Conservation (phyloP, 768 basidiomycete species). For the Boletus eberwhitei region DNA sequence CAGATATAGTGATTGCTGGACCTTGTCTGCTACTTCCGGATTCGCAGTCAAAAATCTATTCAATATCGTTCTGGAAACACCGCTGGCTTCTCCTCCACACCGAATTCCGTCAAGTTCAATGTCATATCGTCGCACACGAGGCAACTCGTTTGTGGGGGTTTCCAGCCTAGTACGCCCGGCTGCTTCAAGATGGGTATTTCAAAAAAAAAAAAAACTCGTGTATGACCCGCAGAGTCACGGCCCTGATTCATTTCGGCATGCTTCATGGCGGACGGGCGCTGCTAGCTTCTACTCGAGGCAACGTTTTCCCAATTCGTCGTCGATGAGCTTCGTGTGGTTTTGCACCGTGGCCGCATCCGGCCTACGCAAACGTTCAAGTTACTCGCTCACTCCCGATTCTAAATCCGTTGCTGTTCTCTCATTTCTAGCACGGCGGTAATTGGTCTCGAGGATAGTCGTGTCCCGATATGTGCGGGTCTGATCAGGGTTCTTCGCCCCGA, state of each 20-base stretch:
- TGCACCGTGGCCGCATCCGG: not conserved
- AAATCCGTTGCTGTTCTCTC: too few relatives aligned
- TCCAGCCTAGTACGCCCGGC: too few relatives aligned
- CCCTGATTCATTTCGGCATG: slow-evolving; percentile 33
- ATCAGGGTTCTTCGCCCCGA: not conserved
- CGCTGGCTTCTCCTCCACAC: slow-evolving; percentile 17
- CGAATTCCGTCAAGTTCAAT: slow-evolving; percentile 1
- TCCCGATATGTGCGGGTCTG: slow-evolving; percentile 5
- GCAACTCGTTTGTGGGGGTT: not conserved
- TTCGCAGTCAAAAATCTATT: slow-evolving; percentile 26
- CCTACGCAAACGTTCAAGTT: not conserved
- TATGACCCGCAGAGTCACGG: slow-evolving; percentile 2
- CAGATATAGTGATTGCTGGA: slow-evolving; percentile 22
- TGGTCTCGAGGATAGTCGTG: not conserved
- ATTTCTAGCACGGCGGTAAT: not conserved
- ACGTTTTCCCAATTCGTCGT: slow-evolving; percentile 16
- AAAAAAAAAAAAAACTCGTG: not conserved
- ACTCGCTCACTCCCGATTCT: too few relatives aligned
- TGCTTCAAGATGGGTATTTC: too few relatives aligned
- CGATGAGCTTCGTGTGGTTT: not conserved
- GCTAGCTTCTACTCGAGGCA: slow-evolving; percentile 11
- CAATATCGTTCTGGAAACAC: slow-evolving; percentile 23
- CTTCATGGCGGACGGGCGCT: slow-evolving; percentile 14
- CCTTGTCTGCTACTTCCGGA: slow-evolving; percentile 26
- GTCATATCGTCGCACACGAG: slow-evolving; percentile 3